These are phyloP conservation scores for Cryphonectria nitschkei DNA, from an alignment of 2,329 filamentous ascomycete genomes.

Conservation along the genomic window DNA sequence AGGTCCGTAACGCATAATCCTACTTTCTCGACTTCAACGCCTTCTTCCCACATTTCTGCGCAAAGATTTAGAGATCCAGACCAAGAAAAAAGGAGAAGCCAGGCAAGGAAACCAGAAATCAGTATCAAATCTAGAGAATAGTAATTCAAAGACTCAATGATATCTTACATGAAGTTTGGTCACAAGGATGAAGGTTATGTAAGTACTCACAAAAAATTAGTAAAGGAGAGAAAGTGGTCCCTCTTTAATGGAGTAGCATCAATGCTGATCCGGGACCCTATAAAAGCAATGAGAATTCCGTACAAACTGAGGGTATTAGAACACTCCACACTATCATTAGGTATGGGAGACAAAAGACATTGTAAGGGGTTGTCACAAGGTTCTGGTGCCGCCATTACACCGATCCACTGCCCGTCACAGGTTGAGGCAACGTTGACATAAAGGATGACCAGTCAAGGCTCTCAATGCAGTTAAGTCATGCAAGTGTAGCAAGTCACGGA, in stretches of 20 bases:
- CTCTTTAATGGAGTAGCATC: not conserved
- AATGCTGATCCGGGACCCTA: not conserved
- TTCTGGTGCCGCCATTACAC: not conserved
- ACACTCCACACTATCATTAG: not conserved
- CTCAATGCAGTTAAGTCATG: not conserved
- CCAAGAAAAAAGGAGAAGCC: too few relatives aligned
- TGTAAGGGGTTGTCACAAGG: too few relatives aligned
- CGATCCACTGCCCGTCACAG: not conserved
- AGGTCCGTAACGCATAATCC: not conserved
- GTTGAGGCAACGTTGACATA: not conserved
- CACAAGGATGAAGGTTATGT: too few relatives aligned
- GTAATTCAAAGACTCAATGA: too few relatives aligned
- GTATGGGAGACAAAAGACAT: not conserved
- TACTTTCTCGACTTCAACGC: not conserved
- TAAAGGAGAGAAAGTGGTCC: too few relatives aligned
- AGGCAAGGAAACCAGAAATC: too few relatives aligned
- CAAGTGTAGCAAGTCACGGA: not conserved
- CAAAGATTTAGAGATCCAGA: too few relatives aligned
- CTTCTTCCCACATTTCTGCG: too few relatives aligned
- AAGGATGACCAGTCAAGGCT: not conserved
- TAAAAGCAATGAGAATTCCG: not conserved
- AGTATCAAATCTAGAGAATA: too few relatives aligned
- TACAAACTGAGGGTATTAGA: not conserved
- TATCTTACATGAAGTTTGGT: too few relatives aligned
- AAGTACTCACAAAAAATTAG: too few relatives aligned